Base-by-base conservation (phyloP, 257 asterid species). In the Penstemon eatonii region DNA sequence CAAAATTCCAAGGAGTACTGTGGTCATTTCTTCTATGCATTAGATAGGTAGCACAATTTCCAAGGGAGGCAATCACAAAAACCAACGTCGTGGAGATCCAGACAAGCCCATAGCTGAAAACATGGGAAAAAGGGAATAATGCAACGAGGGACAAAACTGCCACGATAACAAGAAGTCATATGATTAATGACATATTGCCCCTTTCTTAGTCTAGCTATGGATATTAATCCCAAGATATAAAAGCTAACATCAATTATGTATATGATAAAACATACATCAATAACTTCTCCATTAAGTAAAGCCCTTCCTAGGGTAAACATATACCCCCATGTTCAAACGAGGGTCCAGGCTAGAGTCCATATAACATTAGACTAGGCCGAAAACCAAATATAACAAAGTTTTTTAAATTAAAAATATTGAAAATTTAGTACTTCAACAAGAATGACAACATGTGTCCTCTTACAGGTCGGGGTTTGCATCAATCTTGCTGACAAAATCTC, bases 391-490 rank as follows among this genome's bases (percentile, higher is more conserved):
- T 25, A 6, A 65, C 47, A 55, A 54, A 54, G 41, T 3, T 18
- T 12, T 53, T 63, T 49, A 2, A 49, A 43, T 54, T 8, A 52
- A 53, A 19, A 54, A 18, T 18, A 41, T 50, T 7, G 11, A 59
- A 65, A 49, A 41, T 56, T 19, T 36, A 19, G 18, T 2, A 13
- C 8, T 11, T 41, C 25, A 56, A 55, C 60, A 63, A 58, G 51
- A 69, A 73, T 13, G 13, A 15, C 45, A 55, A 66, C 63, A 69
- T 44, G 38, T 50, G 25, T 37, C 37, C 63, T 74, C 99, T 93
- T 84, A 93, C 99, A 93, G 90, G 80, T 93, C 97, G 56, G 99
- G 99, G 73, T 93, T 90, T 58, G 96, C 96, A 80, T 90, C 96
- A 70, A 90, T 93, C 77, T 88, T 93, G 84, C 78, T 78, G 83